These are phyloP conservation scores for Kandelia obovata DNA, from an alignment of 345 rosid species.

Conservation along the genomic window DNA sequence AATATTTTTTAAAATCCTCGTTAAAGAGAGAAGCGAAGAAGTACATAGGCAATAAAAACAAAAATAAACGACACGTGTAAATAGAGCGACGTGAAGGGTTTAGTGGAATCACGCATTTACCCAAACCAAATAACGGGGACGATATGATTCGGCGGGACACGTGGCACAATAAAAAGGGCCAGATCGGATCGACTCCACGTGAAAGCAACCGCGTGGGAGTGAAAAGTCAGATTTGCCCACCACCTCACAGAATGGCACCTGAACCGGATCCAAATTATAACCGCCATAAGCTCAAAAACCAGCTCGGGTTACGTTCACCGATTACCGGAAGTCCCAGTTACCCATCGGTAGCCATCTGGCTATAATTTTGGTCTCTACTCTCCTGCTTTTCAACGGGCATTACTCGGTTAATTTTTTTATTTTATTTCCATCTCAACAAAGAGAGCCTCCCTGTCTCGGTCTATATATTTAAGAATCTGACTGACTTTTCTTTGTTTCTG, in stretches of 20 bases:
- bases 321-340: constrained; percentile 24
- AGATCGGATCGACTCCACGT: constrained; percentile 21
- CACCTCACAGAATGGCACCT: constrained; percentile 11
- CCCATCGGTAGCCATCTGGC: background rate
- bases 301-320: background rate
- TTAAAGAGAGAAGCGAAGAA: background rate
- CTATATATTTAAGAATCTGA: constrained; percentile 3
- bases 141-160: constrained; percentile 9
- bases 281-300: background rate
- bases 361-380: background rate
- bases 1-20: no score
- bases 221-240: background rate
- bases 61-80: constrained; percentile 17
- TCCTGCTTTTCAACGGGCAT: background rate
- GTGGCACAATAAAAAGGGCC: constrained; percentile 21
- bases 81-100: background rate
- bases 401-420: background rate
- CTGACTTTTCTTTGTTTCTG: background rate
- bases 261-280: constrained; percentile 24
- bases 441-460: background rate
- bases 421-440: background rate
- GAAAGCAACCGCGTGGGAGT: constrained; percentile 25
- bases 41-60: background rate
- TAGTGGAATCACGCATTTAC: constrained; percentile 25
- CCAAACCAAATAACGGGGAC: background rate